Base-by-base conservation (phyloP, 192 early-diverging fungal species). In the Gaertneriomyces sp. region DNA sequence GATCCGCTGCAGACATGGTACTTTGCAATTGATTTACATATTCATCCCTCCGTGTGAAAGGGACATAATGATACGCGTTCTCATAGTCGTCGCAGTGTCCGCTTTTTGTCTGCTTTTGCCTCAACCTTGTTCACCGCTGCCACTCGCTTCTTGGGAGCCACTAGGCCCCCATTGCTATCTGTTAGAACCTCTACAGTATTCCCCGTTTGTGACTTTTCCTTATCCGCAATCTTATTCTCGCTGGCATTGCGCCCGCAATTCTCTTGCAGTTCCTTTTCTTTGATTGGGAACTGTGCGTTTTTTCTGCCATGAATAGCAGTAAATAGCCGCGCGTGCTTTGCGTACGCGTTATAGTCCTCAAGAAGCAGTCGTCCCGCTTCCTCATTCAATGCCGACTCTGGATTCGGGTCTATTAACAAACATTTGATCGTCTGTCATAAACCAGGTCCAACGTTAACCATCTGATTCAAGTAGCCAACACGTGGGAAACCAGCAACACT, bases 371-470 rank as follows among this genome's bases (percentile, higher is more conserved):
- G 85, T 12, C 93, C 95, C 0, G 95, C 95, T 66, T 97, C 93
- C 71, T 95, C 93, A 64, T 98, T 98, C 55, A 98, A 77, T 8
- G 95, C 95, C 0, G 92, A 94, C 64, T 98, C 95, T 42, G 94
- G 86, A 72, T 98, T 98, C 4, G 95, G 95, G 47, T 87, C 90
- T 51, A 96, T 95, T 61, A 98, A 75, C 53, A 98, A 72, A 72
- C 94, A 97, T 71, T 96, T 96, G 63, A 98, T 89, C 1, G 92
- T 94, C 91, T 93, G 61, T 11, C 12, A 33, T 20, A 9, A 58
- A 0, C 20, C 33, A 0, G 33, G 68, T 70, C 12, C 25, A 46
- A 57, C 8, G 63, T 4, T 3, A 62, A 67, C 43, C 39, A 49
- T 8, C 11, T 38, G 16, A 41, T 33, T 0, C 2, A 2, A 33